Percentiles rank a stretch among this genome's conserved stretches.
phyloP scores from a whole-genome alignment of 2,329 filamentous ascomycete species.

The Fusarium falciforme region DNA sequence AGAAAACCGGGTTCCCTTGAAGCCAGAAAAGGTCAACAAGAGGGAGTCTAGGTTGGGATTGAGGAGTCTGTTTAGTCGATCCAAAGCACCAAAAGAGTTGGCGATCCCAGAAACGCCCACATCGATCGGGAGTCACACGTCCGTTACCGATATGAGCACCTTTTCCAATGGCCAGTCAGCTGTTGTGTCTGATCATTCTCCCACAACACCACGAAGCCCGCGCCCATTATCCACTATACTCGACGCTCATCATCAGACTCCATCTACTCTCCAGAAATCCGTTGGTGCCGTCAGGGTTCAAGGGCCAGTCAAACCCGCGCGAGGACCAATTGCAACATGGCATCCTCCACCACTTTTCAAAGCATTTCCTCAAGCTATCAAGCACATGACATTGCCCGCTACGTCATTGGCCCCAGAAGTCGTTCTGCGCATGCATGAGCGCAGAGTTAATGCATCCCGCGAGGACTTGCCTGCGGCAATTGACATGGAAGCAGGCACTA shows the following conservation, averaged over 20 bases:
- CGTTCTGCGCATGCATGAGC: slow-evolving; percentile 71
- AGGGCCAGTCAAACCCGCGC: slow-evolving; percentile 34
- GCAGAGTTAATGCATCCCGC: slow-evolving; percentile 49
- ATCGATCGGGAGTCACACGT: slow-evolving; percentile 56
- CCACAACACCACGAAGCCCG: slow-evolving; percentile 40
- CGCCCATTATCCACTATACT: slow-evolving; percentile 41
- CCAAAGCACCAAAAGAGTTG: slow-evolving; percentile 52
- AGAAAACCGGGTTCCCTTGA: slow-evolving; percentile 56
- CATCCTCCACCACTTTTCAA: slow-evolving; percentile 84
- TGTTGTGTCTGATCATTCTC: slow-evolving; percentile 51
- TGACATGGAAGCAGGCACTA: slow-evolving; percentile 19
- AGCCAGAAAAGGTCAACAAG: slow-evolving; percentile 55
- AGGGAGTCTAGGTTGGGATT: slow-evolving; percentile 65
- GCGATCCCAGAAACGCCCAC: slow-evolving; percentile 47
- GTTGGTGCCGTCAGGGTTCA: slow-evolving; percentile 20
- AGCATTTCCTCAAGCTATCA: slow-evolving; percentile 85
- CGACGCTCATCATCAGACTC: slow-evolving; percentile 32
- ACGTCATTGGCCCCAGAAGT: slow-evolving; percentile 76
- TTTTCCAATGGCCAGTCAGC: slow-evolving; percentile 55
- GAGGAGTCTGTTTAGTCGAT: slow-evolving; percentile 62
- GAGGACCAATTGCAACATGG: slow-evolving; percentile 62
- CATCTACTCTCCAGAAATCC: slow-evolving; percentile 16
- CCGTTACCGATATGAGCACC: slow-evolving; percentile 58
- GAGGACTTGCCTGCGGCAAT: slow-evolving; percentile 28
- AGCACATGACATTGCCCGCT: slow-evolving; percentile 76